These are phyloP conservation scores for Calonectria pseudoturangicola DNA, from an alignment of 2,329 filamentous ascomycete species.

Conservation along the genomic window DNA sequence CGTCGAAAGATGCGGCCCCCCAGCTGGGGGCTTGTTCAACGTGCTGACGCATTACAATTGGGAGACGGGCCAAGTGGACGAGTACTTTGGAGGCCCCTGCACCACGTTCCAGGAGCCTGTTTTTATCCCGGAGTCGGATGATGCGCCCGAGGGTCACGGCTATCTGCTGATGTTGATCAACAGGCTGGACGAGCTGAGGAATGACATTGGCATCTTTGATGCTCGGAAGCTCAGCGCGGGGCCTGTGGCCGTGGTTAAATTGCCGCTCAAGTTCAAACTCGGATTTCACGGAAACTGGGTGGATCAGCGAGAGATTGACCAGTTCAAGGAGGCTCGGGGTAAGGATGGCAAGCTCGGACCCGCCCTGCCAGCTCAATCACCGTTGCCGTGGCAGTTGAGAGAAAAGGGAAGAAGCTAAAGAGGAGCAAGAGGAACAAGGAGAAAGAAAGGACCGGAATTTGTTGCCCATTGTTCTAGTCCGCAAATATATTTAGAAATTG, in stretches of 20 bases:
- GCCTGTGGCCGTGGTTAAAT: conserved; percentile 8
- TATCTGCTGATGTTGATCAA: conserved; percentile 32
- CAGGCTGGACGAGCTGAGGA: conserved; percentile 19
- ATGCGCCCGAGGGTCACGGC: background rate
- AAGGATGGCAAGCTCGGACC: too few species aligned
- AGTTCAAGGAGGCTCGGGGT: too few species aligned
- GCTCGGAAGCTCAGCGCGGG: conserved; percentile 10
- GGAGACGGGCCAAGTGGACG: background rate
- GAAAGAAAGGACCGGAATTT: too few species aligned
- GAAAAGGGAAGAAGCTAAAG: too few species aligned
- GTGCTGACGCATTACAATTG: conserved; percentile 31
- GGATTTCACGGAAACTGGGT: conserved; percentile 28
- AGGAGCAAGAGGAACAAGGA: too few species aligned
- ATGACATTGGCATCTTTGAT: conserved; percentile 29
- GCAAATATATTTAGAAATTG: too few species aligned
- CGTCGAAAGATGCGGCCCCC: conserved; percentile 11
- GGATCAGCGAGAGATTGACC: background rate
- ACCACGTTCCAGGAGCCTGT: conserved; percentile 31
- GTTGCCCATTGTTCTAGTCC: too few species aligned
- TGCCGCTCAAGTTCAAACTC: conserved; percentile 15
- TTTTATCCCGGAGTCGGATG: conserved; percentile 25
- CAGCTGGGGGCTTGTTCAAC: conserved; percentile 37
- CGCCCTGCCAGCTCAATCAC: too few species aligned
- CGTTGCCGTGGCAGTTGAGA: too few species aligned
- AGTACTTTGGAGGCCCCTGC: conserved; percentile 2